A percentile compares a stretch with the other conserved stretches of the same genome.
These are phyloP conservation scores for Coelastrella sp. DNA, from an alignment of 139 green algal species.

Conservation along the genomic window DNA sequence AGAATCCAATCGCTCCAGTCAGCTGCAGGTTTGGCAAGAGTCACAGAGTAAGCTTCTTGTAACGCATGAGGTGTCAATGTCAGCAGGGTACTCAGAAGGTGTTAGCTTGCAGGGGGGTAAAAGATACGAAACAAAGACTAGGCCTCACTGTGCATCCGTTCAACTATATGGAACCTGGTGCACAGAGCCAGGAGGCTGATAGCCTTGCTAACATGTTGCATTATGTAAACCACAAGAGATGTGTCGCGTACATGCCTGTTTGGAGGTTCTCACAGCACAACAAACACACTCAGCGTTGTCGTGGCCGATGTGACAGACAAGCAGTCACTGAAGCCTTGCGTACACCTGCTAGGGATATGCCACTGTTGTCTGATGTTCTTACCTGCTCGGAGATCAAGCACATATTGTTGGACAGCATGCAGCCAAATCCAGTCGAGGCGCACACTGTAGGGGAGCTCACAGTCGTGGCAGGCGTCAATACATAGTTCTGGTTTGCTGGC, in stretches of 20 bases:
- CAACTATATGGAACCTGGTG: no score
- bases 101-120: no score
- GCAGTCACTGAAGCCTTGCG: background rate
- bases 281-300: no score
- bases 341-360: no score
- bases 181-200: no score
- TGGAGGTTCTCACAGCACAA: no score
- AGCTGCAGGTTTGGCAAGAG: background rate
- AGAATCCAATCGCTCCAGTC: background rate
- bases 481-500: slow-evolving; percentile 3
- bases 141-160: no score
- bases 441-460: background rate
- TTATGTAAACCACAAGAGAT: no score
- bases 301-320: background rate
- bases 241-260: no score
- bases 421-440: background rate
- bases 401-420: slow-evolving; percentile 10
- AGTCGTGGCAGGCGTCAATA: background rate
- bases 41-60: background rate
- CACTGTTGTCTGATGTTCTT: background rate
- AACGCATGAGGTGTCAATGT: background rate
- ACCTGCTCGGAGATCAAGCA: slow-evolving; percentile 10
- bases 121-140: no score
- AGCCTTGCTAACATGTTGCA: no score
- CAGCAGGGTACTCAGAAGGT: no score